Evolutionary conservation across 2,329 filamentous ascomycete genomes (phyloP).

Genomic region (Taxawa tesnikishii): DNA sequence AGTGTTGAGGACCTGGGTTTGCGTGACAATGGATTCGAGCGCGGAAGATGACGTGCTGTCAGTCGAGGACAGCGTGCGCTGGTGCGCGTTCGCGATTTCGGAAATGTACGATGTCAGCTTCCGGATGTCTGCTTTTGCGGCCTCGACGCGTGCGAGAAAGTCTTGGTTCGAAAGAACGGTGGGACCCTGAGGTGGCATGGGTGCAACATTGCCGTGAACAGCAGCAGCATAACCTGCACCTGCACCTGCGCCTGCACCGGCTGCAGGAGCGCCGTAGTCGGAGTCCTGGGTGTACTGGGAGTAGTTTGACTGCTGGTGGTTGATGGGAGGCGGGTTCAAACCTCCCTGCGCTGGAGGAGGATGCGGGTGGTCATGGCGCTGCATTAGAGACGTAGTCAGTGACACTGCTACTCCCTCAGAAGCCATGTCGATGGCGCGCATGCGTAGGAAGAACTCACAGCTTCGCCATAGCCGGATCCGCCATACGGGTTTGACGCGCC

Average conservation of each 20-base stretch:
- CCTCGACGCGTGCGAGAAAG: constrained; percentile 47
- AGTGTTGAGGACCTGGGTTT: constrained; percentile 63
- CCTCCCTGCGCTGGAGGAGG: constrained; percentile 2
- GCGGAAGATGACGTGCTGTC: constrained; percentile 40
- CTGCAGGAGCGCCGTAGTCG: constrained; percentile 12
- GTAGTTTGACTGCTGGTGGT: constrained; percentile 24
- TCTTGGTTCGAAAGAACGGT: constrained; percentile 45
- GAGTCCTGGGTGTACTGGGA: constrained; percentile 22
- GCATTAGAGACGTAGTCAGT: too few species aligned
- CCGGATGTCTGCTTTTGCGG: constrained; percentile 55
- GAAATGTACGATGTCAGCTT: constrained; percentile 54
- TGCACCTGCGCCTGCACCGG: neutral
- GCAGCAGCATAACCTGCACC: constrained; percentile 3
- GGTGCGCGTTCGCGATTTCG: constrained; percentile 56
- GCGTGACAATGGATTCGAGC: constrained; percentile 54
- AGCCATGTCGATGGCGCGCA: too few species aligned
- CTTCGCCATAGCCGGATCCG: constrained; percentile 9
- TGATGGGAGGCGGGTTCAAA: constrained; percentile 16
- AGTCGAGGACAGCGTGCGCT: constrained; percentile 56
- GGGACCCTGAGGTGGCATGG: constrained; percentile 24
- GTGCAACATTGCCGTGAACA: constrained; percentile 7
- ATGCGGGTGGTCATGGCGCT: constrained; percentile 1
- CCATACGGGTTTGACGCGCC: constrained; percentile 25
- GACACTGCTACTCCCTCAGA: too few species aligned
- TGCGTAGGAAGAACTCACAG: constrained; percentile 1